Evolutionary conservation across 305 asterid genomes (phyloP).

Genomic region (Ajuga reptans): DNA sequence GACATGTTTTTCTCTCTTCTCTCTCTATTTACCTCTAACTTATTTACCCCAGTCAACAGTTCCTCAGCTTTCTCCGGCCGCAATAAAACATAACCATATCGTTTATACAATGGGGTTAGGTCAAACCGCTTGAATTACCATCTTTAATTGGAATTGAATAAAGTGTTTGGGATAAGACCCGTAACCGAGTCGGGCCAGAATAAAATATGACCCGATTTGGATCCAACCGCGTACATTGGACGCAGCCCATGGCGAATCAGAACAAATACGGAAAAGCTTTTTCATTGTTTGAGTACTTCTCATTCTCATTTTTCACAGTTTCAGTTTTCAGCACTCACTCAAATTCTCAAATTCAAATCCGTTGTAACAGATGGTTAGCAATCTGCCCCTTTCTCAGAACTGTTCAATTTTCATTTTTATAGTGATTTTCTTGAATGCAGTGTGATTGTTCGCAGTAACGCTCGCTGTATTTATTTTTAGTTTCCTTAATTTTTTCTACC

Average conservation of each 20-base stretch:
- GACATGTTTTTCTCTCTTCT: too few species aligned
- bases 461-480: not conserved
- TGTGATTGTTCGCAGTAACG: not conserved
- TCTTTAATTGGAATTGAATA: too few species aligned
- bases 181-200: not conserved
- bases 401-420: not conserved
- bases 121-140: too few species aligned
- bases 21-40: too few species aligned
- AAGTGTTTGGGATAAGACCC: not conserved
- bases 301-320: not conserved
- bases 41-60: too few species aligned
- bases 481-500: not conserved
- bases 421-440: not conserved
- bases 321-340: not conserved
- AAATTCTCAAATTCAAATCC: slow-evolving; percentile 14
- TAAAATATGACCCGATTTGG: not conserved
- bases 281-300: not conserved
- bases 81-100: too few species aligned
- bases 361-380: slow-evolving; percentile 24
- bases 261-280: not conserved
- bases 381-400: not conserved
- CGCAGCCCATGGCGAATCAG: slow-evolving; percentile 16
- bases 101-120: too few species aligned
- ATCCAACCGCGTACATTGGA: slow-evolving; percentile 26
- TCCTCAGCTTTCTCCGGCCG: too few species aligned